These are phyloP conservation scores for Paulownia fortunei DNA, from an alignment of 257 asterid genomes.

Conservation along the genomic window DNA sequence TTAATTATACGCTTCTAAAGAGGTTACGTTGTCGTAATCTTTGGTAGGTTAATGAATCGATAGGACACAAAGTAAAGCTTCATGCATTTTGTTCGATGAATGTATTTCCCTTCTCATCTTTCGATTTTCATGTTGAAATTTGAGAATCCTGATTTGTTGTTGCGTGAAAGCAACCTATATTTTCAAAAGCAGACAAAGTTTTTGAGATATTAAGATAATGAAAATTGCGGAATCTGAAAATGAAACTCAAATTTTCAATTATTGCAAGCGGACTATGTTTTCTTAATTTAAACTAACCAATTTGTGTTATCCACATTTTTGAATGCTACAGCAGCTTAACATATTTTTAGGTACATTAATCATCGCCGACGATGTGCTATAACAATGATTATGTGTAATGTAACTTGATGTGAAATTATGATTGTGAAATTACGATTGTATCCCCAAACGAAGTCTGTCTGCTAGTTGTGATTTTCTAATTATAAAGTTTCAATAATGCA, in stretches of 20 bases:
- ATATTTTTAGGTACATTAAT: not conserved
- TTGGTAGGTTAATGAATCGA: not conserved
- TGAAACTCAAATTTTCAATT: not conserved
- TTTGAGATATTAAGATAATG: no score
- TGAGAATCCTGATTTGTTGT: not conserved
- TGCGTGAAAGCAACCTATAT: not conserved
- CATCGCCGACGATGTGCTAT: not conserved
- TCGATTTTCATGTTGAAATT: not conserved
- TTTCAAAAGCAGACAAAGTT: no score
- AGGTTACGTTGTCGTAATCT: not conserved
- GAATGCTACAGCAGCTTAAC: not conserved
- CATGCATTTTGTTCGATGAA: not conserved
- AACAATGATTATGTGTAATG: not conserved
- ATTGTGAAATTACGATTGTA: not conserved
- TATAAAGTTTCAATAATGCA: not conserved
- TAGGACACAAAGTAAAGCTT: not conserved
- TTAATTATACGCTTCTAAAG: not conserved
- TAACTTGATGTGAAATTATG: not conserved
- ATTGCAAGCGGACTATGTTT: not conserved
- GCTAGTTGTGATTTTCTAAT: not conserved
- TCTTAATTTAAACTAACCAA: not conserved
- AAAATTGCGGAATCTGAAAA: not conserved
- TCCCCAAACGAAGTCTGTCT: not conserved
- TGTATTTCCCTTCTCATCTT: not conserved
- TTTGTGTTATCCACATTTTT: not conserved